Evolutionary conservation across 2,329 filamentous ascomycete genomes (phyloP), one percentile per base, ranked within the genome.

Genomic region (Diaporthe amygdali): DNA sequence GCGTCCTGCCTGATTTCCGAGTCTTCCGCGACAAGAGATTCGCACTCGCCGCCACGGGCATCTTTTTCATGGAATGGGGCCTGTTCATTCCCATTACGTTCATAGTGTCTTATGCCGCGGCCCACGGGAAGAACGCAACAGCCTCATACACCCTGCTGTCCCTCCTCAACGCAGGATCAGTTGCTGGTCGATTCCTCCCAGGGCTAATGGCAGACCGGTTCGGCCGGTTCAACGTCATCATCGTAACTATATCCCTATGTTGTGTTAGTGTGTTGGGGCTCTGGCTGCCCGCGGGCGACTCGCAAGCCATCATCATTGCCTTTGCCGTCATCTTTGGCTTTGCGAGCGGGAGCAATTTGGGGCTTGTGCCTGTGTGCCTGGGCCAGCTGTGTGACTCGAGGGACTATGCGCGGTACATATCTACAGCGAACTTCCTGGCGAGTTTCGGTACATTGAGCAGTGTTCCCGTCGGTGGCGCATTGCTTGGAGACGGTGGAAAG

Each of bases 161-260:
- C 1, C 89, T 96, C 71, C 87, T 97, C 76, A 97, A 96, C 78
- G 93, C 90, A 0, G 93, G 92, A 14, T 94, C 92, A 0, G 90
- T 93, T 66, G 83, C 96, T 9, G 95, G 95, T 3, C 89, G 95
- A 27, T 93, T 90, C 81, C 84, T 95, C 0, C 94, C 94, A 0
- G 94, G 94, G 0, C 87, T 93, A 73, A 82, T 94, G 10, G 92
- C 94, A 0, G 95, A 97, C 78, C 89, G 86, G 63, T 79, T 94
- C 4, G 95, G 95, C 0, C 89, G 94, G 5, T 97, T 94, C 83
- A 97, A 97, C 78, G 89, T 91, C 64, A 92, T 96, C 82, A 88
- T 96, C 56, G 79, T 90, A 22, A 92, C 92, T 0, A 88, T 94
- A 32, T 80, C 86, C 0, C 75, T 87, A 7, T 87, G 85, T 71